These are phyloP conservation scores for Orbilia blumenaviensis DNA, from an alignment of 2,329 filamentous ascomycete species.

Conservation along the genomic window DNA sequence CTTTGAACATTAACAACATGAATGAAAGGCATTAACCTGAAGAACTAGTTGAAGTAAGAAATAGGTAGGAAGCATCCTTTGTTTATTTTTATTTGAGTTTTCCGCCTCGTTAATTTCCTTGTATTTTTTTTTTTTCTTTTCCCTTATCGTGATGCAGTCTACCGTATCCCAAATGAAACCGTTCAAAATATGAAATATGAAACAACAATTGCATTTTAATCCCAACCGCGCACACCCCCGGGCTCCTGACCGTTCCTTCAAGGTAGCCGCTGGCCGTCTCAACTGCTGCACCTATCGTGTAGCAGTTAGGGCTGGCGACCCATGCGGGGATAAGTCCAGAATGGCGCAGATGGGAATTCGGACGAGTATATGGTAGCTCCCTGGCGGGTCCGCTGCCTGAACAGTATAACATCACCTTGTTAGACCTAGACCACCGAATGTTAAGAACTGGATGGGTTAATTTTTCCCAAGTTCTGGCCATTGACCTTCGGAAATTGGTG, in stretches of 20 bases:
- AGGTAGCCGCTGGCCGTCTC: background rate
- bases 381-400: background rate
- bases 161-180: background rate
- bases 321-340: background rate
- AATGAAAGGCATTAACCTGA: background rate
- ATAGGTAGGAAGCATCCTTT: background rate
- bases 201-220: background rate
- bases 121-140: background rate
- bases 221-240: background rate
- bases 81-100: background rate
- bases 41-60: background rate
- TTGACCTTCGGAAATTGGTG: conserved; percentile 14
- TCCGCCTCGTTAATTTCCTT: background rate
- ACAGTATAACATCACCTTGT: background rate
- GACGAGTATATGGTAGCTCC: background rate
- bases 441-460: background rate
- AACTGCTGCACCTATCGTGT: background rate
- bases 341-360: background rate
- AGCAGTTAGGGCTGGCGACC: too few relatives aligned
- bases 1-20: background rate
- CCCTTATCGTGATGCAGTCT: background rate
- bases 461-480: conserved; percentile 45
- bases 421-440: background rate
- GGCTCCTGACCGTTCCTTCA: background rate
- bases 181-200: background rate